Evolutionary conservation across 2,329 filamentous ascomycete genomes (phyloP).

Genomic region (Colletotrichum truncatum): DNA sequence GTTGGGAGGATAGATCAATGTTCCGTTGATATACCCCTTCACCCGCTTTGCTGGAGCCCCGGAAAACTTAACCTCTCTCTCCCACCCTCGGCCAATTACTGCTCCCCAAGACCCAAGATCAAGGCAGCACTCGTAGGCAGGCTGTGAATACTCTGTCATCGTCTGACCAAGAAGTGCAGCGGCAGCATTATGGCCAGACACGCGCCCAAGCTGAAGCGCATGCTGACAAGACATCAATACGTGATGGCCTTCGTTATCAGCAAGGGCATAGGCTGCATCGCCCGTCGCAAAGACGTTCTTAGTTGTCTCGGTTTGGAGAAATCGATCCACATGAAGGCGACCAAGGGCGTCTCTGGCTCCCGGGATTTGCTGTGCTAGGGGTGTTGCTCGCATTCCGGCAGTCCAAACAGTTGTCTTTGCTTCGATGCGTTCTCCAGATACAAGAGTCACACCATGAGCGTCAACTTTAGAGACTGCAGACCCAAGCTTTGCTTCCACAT

Average conservation of each 20-base stretch:
- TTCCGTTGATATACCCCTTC: conserved; percentile 44
- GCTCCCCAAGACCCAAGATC: conserved; percentile 45
- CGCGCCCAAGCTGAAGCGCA: conserved; percentile 44
- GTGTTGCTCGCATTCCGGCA: conserved; percentile 42
- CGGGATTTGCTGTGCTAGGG: conserved; percentile 43
- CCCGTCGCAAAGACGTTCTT: conserved; percentile 43
- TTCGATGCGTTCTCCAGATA: conserved; percentile 42
- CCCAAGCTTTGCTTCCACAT: conserved; percentile 41
- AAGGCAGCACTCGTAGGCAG: conserved; percentile 42
- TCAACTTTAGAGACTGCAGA: conserved; percentile 37
- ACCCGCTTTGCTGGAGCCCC: conserved; percentile 42
- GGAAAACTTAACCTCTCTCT: conserved; percentile 36
- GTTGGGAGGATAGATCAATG: conserved; percentile 43
- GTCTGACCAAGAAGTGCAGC: conserved; percentile 41
- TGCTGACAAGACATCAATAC: conserved; percentile 51
- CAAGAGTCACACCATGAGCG: conserved; percentile 34
- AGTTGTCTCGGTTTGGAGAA: conserved; percentile 37
- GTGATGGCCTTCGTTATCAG: conserved; percentile 38
- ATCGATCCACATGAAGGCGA: conserved; percentile 39
- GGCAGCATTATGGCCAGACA: conserved; percentile 44
- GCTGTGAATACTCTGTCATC: conserved; percentile 39
- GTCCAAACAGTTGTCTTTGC: conserved; percentile 47
- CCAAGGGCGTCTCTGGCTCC: conserved; percentile 38
- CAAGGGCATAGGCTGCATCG: conserved; percentile 39
- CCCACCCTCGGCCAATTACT: conserved; percentile 41